phyloP scores from a whole-genome alignment of 2,329 filamentous ascomycete genomes.

The Arthrobotrys musiformis region DNA sequence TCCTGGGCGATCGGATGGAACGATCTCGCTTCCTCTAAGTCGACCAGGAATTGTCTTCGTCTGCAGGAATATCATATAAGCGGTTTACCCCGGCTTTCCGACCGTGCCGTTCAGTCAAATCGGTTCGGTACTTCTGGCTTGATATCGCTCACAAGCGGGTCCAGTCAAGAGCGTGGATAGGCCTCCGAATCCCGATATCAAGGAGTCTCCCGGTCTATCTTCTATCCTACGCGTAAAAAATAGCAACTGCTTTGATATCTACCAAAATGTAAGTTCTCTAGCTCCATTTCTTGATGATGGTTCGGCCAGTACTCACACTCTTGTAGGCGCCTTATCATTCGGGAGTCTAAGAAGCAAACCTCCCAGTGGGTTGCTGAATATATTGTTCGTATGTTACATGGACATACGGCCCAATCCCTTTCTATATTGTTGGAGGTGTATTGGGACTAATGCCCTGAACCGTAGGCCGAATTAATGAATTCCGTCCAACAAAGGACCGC shows the following conservation, averaged over 20 bases:
- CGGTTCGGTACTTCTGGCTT: background rate
- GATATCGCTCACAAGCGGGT: conserved; percentile 2
- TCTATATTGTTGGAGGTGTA: background rate
- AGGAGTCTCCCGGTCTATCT: background rate
- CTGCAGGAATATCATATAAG: conserved; percentile 4
- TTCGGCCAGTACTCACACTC: background rate
- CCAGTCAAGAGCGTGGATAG: background rate
- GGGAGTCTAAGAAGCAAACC: conserved; percentile 38
- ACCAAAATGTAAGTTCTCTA: conserved; percentile 29
- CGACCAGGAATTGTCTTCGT: background rate
- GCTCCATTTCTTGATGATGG: background rate
- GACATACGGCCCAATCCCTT: background rate
- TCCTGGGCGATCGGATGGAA: conserved; percentile 2
- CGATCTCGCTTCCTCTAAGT: conserved; percentile 11
- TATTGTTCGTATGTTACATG: conserved; percentile 44
- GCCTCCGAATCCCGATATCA: conserved; percentile 12
- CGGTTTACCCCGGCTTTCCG: conserved; percentile 10
- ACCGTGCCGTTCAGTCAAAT: background rate
- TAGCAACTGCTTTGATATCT: background rate
- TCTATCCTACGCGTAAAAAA: background rate
- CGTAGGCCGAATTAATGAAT: conserved; percentile 78
- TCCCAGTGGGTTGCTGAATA: conserved; percentile 55
- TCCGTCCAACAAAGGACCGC: conserved; percentile 75
- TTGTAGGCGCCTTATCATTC: conserved; percentile 54
- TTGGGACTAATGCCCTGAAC: background rate